Evolutionary conservation across 2,329 filamentous ascomycete genomes (phyloP).

Genomic region (Botryotinia globosa): DNA sequence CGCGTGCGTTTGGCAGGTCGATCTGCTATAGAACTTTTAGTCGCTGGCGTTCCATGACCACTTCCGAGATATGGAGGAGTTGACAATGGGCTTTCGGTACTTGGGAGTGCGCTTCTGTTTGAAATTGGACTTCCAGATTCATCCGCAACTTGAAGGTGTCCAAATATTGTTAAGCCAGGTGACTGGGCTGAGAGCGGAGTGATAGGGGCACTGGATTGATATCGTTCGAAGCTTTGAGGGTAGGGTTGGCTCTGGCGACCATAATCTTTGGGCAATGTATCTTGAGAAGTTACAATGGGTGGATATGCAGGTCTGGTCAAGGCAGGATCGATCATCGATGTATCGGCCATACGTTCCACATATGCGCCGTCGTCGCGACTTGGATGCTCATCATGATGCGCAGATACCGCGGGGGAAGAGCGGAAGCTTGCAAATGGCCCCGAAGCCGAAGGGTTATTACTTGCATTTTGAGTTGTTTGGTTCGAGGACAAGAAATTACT

Average conservation of each 20-base stretch:
- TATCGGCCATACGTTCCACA: background rate
- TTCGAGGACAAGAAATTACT: slow-evolving; percentile 24
- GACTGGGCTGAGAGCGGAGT: slow-evolving; percentile 16
- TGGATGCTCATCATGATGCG: background rate
- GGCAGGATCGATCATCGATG: slow-evolving; percentile 28
- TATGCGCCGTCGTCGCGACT: background rate
- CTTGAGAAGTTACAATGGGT: slow-evolving; percentile 19
- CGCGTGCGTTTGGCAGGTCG: slow-evolving; percentile 30
- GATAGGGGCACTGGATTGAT: slow-evolving; percentile 22
- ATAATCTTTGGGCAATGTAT: slow-evolving; percentile 9
- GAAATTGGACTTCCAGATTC: slow-evolving; percentile 29
- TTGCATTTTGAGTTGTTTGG: background rate
- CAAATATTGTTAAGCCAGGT: slow-evolving; percentile 21
- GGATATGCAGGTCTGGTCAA: slow-evolving; percentile 20
- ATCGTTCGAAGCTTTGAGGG: slow-evolving; percentile 32
- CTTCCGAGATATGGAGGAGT: slow-evolving; percentile 24
- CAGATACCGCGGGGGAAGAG: background rate
- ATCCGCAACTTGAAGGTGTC: slow-evolving; percentile 21
- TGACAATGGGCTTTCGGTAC: slow-evolving; percentile 25
- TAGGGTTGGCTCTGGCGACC: slow-evolving; percentile 20
- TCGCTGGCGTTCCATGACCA: slow-evolving; percentile 15
- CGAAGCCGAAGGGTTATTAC: background rate
- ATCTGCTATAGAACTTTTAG: slow-evolving; percentile 11
- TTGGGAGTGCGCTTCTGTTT: slow-evolving; percentile 22
- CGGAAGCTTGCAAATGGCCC: background rate